Evolutionary conservation across 768 basidiomycete genomes (phyloP).

Genomic region (Hygrocybe punicea): DNA sequence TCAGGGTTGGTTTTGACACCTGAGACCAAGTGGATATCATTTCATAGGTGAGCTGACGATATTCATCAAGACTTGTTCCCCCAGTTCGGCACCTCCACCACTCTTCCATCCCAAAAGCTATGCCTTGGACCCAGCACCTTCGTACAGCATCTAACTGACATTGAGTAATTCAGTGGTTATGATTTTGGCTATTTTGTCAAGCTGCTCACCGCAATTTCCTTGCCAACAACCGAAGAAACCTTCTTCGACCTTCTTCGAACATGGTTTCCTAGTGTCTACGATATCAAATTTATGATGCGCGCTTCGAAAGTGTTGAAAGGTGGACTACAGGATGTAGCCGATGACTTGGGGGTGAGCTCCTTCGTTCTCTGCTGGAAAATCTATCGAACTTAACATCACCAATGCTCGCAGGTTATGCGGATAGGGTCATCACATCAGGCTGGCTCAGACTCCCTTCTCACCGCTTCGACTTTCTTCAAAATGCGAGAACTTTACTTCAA

Average conservation of each 20-base stretch:
- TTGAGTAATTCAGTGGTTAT: conserved; percentile 73
- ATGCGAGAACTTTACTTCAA: conserved; percentile 91
- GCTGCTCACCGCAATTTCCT: conserved; percentile 77
- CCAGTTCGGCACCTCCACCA: background rate
- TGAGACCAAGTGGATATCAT: conserved; percentile 95
- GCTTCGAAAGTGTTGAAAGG: conserved; percentile 83
- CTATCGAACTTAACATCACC: background rate
- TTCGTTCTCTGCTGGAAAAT: background rate
- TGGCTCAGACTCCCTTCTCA: conserved; percentile 94
- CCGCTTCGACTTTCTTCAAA: conserved; percentile 93
- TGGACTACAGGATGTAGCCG: conserved; percentile 90
- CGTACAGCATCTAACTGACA: background rate
- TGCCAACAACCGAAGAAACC: conserved; percentile 83
- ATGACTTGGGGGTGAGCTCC: conserved; percentile 81
- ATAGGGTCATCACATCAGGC: conserved; percentile 78
- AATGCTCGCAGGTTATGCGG: conserved; percentile 4
- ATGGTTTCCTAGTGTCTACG: conserved; percentile 97
- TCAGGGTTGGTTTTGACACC: conserved; percentile 86
- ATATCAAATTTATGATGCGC: conserved; percentile 96
- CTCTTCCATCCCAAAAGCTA: too few relatives aligned
- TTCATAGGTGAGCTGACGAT: conserved; percentile 79
- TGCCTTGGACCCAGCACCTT: too few relatives aligned
- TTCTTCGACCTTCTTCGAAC: conserved; percentile 84
- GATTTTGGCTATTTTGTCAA: conserved; percentile 99
- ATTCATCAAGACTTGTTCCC: background rate